Evolutionary conservation across 148 eudicot species (phyloP).

Genomic region (Rhododendron mucronatum): DNA sequence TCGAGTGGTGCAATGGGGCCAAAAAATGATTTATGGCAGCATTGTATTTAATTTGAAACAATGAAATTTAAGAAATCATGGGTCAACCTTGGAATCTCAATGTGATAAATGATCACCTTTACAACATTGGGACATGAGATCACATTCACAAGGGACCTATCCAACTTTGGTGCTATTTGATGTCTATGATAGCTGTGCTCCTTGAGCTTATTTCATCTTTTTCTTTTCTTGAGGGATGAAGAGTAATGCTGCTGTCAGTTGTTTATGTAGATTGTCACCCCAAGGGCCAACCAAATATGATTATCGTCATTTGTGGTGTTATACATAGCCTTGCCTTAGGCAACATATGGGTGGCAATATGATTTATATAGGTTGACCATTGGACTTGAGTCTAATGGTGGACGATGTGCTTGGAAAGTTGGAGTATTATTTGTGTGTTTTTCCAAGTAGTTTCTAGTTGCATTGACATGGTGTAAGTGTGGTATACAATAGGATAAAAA

Average conservation of each 20-base stretch:
- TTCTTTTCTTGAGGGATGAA: not conserved
- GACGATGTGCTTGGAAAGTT: conserved; percentile 4
- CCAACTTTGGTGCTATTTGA: not conserved
- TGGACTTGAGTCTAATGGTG: not conserved
- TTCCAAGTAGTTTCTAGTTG: not conserved
- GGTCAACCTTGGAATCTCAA: not conserved
- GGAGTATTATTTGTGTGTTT: not conserved
- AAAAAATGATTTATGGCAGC: not conserved
- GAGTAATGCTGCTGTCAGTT: not conserved
- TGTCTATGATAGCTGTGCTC: not conserved
- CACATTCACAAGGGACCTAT: not conserved
- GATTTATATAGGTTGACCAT: not conserved
- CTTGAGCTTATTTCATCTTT: not conserved
- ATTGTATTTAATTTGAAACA: not conserved
- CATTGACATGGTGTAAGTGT: not conserved
- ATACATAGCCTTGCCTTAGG: not conserved
- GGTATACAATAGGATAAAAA: not conserved
- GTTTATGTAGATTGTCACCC: conserved; percentile 1
- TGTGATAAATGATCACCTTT: not conserved
- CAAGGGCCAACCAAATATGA: not conserved
- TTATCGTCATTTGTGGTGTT: not conserved
- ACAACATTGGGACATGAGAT: not conserved
- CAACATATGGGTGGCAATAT: not conserved
- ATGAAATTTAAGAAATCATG: not conserved
- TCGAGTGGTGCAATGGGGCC: too few species aligned